Evolutionary conservation across 116 monocot genomes (phyloP).

Genomic region (Trichopus zeylanicus): DNA sequence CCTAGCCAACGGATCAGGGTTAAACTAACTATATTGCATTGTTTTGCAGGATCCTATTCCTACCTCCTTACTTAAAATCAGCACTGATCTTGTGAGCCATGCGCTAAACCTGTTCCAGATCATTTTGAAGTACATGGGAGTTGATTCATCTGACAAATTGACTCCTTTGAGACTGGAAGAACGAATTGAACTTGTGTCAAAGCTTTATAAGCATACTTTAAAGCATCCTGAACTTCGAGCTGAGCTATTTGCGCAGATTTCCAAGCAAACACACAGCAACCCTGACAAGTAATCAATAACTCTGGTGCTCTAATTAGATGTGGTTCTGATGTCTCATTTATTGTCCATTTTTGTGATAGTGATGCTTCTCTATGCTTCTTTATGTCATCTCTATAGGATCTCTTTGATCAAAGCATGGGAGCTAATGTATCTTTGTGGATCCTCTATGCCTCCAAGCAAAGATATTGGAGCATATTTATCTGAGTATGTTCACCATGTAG

Average conservation of each 20-base stretch:
- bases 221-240: slow-evolving; percentile 88
- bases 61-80: slow-evolving; percentile 86
- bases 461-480: slow-evolving; percentile 88
- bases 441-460: slow-evolving; percentile 94
- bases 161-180: slow-evolving; percentile 56
- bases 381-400: slow-evolving; percentile 37
- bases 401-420: slow-evolving; percentile 86
- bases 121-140: slow-evolving; percentile 85
- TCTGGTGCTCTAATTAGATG: not conserved
- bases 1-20: too few species aligned
- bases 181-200: slow-evolving; percentile 73
- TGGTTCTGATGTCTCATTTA: not conserved
- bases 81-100: slow-evolving; percentile 69
- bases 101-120: slow-evolving; percentile 79
- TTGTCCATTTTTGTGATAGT: too few species aligned
- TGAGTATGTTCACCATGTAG: slow-evolving; percentile 80
- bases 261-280: slow-evolving; percentile 93
- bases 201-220: slow-evolving; percentile 83
- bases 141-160: slow-evolving; percentile 71
- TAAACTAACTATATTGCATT: not conserved
- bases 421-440: slow-evolving; percentile 89
- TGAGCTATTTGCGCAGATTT: slow-evolving; percentile 87
- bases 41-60: slow-evolving; percentile 84
- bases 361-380: not conserved
- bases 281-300: slow-evolving; percentile 57